These are phyloP conservation scores for Zymoseptoria passerinii DNA, from an alignment of 2,329 filamentous ascomycete genomes.

Conservation along the genomic window DNA sequence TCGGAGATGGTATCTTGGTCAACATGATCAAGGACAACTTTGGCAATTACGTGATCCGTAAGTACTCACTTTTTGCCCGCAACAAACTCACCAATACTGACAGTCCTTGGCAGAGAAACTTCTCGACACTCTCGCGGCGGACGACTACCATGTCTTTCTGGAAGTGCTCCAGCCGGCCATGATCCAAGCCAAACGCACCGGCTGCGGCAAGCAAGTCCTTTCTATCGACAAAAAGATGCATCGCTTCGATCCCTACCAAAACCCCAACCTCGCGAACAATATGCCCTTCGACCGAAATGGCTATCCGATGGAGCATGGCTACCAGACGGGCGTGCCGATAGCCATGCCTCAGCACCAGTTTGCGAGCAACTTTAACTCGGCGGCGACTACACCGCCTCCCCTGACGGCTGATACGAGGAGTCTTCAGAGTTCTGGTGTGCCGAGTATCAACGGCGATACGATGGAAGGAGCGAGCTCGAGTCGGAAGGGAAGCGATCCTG, in stretches of 20 bases:
- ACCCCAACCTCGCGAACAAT: conserved; percentile 6
- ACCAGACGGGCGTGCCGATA: background rate
- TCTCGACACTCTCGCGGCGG: conserved; percentile 41
- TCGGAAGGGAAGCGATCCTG: conserved; percentile 22
- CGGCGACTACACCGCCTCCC: conserved; percentile 22
- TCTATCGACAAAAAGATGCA: conserved; percentile 44
- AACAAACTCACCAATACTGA: conserved; percentile 9
- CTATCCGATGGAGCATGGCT: conserved; percentile 1
- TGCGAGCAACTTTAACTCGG: conserved; percentile 21
- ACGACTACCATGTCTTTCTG: conserved; percentile 37
- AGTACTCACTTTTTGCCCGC: conserved; percentile 38
- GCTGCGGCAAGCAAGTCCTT: conserved; percentile 37
- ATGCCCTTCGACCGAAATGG: conserved; percentile 5
- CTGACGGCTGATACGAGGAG: conserved; percentile 23
- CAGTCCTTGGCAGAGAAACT: conserved; percentile 61
- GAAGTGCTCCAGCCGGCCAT: conserved; percentile 38
- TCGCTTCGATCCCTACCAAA: conserved; percentile 28
- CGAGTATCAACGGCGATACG: conserved; percentile 28
- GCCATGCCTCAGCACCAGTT: conserved; percentile 10
- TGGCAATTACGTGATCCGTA: conserved; percentile 95
- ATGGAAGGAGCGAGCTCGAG: conserved; percentile 26
- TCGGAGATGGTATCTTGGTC: conserved; percentile 60
- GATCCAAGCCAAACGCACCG: conserved; percentile 35
- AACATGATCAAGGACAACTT: conserved; percentile 81
- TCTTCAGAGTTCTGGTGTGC: conserved; percentile 21